Evolutionary conservation across 2,329 filamentous ascomycete species (phyloP), one percentile per base, ranked within the genome.

Genomic region (Aspergillus ochraceoroseus): DNA sequence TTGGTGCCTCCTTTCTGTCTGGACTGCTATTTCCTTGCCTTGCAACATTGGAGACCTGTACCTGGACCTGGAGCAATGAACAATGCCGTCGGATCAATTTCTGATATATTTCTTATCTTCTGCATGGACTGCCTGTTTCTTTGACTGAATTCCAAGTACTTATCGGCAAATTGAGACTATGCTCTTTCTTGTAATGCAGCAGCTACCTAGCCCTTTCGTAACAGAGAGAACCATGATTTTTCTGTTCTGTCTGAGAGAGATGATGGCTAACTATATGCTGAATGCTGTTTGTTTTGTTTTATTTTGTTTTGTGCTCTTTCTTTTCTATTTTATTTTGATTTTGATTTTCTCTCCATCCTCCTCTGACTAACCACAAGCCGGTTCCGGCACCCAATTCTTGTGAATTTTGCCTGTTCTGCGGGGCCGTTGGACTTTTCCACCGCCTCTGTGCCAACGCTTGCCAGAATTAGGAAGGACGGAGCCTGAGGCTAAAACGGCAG

Each of bases 151-250:
- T 44, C 46, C 48, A 48, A 57, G 56, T 59, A 59, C 49, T 52
- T 61, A 59, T 48, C 47, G 51, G 50, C 51, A 50, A 59, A 59
- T 54, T 47, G 54, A 57, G 48, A 53, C 49, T 42, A 43, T 42
- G 37, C 46, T 47, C 43, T 34, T 47, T 50, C 34, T 44, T 47
- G 49, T 54, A 56, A 55, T 48, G 46, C 48, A 46, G 41, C 45
- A 48, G 40, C 44, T 46, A 42, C 41, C 36, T 47, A 48, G 41
- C 45, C 44, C 27, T 48, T 47, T 44, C 47, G 48, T 49, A 46
- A 49, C 41, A 41, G 44, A 37, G 32, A 46, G 37, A 34, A 41
- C 36, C 22, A 22, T 23, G 26, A 34, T 36, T 5, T n/a, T 5
- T 22, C 20, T 41, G 39, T 47, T 38, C 27, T 40, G 38, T 44